These are phyloP conservation scores for Cadophora gregata DNA, from an alignment of 2,329 filamentous ascomycete species.

Conservation along the genomic window DNA sequence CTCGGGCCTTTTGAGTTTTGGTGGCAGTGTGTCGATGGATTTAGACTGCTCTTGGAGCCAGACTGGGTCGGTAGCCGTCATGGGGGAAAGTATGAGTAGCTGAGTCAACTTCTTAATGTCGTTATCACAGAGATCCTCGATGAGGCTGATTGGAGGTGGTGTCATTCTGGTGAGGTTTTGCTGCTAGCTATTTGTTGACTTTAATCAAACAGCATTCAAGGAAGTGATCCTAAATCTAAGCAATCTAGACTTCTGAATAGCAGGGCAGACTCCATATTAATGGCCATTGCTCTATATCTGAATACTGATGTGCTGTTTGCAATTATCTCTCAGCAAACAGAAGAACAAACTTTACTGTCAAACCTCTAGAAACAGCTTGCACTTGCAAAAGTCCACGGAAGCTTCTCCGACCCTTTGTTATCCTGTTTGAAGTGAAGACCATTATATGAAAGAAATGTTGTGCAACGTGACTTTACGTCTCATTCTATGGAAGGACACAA, in stretches of 20 bases:
- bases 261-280: background rate
- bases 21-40: slow-evolving; percentile 26
- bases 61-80: background rate
- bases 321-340: background rate
- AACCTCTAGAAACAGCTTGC: background rate
- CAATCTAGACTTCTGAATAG: background rate
- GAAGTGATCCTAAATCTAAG: background rate
- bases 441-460: background rate
- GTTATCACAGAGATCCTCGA: slow-evolving; percentile 8
- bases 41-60: slow-evolving; percentile 31
- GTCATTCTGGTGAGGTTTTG: background rate
- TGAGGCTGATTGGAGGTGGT: slow-evolving; percentile 13
- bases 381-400: background rate
- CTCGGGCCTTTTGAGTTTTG: slow-evolving; percentile 25
- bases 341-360: background rate
- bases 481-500: background rate
- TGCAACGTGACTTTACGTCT: background rate
- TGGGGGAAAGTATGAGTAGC: slow-evolving; percentile 23
- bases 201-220: no score
- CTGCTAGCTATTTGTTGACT: background rate
- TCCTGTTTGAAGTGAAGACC: background rate
- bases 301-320: background rate
- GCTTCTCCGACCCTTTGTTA: background rate
- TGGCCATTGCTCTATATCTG: slow-evolving; percentile 6
- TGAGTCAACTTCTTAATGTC: slow-evolving; percentile 24